A percentile compares a stretch with the other conserved stretches of the same genome.
Evolutionary conservation across 2,329 filamentous ascomycete genomes (phyloP).

Genomic region (Fusarium sacchari): DNA sequence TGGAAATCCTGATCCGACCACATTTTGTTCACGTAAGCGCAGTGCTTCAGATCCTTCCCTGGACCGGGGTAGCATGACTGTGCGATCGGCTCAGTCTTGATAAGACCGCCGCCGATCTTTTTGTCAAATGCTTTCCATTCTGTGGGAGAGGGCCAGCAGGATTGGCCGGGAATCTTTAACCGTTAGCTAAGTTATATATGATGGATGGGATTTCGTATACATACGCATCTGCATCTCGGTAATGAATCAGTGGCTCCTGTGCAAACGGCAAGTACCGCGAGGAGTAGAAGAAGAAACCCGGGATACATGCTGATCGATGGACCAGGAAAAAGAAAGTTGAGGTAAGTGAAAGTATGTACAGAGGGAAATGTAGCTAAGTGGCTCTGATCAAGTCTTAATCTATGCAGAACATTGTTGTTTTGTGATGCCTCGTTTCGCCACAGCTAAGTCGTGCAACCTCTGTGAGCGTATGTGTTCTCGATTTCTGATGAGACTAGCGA

Average conservation of each 20-base stretch:
- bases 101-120: slow-evolving; percentile 3
- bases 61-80: slow-evolving; percentile 29
- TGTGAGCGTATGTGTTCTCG: neutral
- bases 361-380: neutral
- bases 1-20: slow-evolving; percentile 34
- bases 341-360: neutral
- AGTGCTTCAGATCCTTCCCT: slow-evolving; percentile 11
- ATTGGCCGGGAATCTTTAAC: slow-evolving; percentile 14
- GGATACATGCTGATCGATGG: neutral
- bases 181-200: neutral
- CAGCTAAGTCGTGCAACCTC: neutral
- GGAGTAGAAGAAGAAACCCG: neutral
- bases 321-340: neutral
- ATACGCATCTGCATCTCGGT: slow-evolving; percentile 22
- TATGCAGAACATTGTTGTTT: neutral
- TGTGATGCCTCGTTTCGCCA: neutral
- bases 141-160: slow-evolving; percentile 15
- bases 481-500: neutral
- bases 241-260: neutral
- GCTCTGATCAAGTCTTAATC: neutral
- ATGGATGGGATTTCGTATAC: neutral
- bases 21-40: slow-evolving; percentile 28
- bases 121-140: slow-evolving; percentile 12
- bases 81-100: slow-evolving; percentile 28
- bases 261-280: neutral